Conservation (phyloP, 1,284 basidiomycete genomes). For the Cryptococcus sp. region DNA sequence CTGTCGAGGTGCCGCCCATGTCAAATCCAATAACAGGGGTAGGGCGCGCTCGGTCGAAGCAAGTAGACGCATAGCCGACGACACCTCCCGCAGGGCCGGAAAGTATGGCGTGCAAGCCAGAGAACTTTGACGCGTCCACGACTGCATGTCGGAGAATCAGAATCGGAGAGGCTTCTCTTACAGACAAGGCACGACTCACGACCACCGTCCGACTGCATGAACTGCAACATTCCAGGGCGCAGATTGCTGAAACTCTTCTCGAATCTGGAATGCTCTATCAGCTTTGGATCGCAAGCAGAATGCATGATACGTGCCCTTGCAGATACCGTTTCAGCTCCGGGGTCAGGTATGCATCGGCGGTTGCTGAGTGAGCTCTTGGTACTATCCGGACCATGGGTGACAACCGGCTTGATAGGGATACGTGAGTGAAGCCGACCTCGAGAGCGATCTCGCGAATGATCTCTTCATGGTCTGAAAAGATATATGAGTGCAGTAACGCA, state of each 20-base stretch:
- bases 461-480: conserved; percentile 42
- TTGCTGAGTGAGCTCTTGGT: conserved; percentile 30
- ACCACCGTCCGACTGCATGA: conserved; percentile 57
- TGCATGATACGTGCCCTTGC: conserved; percentile 7
- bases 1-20: conserved; percentile 55
- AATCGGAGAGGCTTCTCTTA: neutral
- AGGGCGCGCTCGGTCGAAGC: conserved; percentile 39
- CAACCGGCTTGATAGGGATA: conserved; percentile 36
- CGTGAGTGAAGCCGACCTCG: conserved; percentile 40
- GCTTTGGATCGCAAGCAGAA: neutral
- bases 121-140: conserved; percentile 25
- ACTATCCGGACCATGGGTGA: conserved; percentile 41
- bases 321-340: conserved; percentile 53
- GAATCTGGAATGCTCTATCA: conserved; percentile 21
- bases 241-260: conserved; percentile 43
- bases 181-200: neutral
- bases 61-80: conserved; percentile 54
- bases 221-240: conserved; percentile 48
- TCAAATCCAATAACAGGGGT: conserved; percentile 54
- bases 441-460: conserved; percentile 33
- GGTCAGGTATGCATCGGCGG: conserved; percentile 59
- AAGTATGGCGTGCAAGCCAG: conserved; percentile 41
- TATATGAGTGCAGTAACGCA: conserved; percentile 42
- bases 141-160: conserved; percentile 15
- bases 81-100: conserved; percentile 59